Conservation (phyloP, 768 basidiomycete species). For the Dendrothele bispora region DNA sequence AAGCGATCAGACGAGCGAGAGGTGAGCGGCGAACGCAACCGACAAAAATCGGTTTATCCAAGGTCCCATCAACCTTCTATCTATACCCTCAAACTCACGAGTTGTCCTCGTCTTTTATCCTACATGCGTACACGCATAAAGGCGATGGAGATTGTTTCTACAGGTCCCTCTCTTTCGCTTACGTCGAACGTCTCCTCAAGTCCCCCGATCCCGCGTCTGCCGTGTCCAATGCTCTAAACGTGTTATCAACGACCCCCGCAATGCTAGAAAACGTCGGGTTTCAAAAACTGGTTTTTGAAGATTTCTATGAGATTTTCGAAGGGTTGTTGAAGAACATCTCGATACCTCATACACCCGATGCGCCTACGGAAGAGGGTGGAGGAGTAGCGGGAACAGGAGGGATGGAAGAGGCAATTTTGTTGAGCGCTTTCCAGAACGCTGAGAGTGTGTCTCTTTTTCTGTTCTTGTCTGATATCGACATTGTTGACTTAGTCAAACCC, state of each 20-base stretch:
- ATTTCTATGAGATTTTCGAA: conserved; percentile 69
- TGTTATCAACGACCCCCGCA: conserved; percentile 47
- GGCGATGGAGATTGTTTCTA: conserved; percentile 95
- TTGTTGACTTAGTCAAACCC: neutral
- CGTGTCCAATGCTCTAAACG: conserved; percentile 49
- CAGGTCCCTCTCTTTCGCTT: conserved; percentile 82
- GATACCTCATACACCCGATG: conserved; percentile 33
- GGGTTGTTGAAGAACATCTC: conserved; percentile 50
- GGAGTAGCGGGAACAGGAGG: too few relatives aligned
- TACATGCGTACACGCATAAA: conserved; percentile 19
- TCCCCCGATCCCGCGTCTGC: conserved; percentile 43
- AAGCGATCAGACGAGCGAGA: conserved; percentile 65
- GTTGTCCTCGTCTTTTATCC: neutral
- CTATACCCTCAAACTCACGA: too few relatives aligned
- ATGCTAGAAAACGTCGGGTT: conserved; percentile 61
- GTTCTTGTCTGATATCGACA: neutral
- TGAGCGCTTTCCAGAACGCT: conserved; percentile 54
- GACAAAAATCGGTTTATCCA: too few relatives aligned
- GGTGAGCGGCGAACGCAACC: too few relatives aligned
- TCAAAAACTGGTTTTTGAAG: conserved; percentile 66
- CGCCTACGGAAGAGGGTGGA: too few relatives aligned
- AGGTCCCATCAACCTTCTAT: too few relatives aligned
- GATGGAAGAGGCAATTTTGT: conserved; percentile 38
- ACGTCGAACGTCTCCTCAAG: conserved; percentile 68
- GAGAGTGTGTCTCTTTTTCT: conserved; percentile 36